Conservation (phyloP, 495 filamentous ascomycete genomes). For the Annulohypoxylon nitens region DNA sequence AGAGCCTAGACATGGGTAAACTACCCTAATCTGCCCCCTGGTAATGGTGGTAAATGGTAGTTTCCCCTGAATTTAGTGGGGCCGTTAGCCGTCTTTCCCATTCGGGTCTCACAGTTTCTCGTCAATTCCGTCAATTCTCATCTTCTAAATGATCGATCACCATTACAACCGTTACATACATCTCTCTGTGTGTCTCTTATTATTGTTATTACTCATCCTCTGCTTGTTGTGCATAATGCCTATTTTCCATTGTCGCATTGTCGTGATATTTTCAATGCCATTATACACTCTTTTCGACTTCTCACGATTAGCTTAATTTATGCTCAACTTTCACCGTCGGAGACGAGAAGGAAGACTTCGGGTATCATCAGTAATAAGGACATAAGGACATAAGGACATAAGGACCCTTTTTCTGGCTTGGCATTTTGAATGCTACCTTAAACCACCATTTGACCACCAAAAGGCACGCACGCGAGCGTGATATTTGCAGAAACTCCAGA, state of each 20-base stretch:
- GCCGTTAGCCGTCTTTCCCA: conserved; percentile 21
- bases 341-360: conserved; percentile 25
- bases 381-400: not conserved
- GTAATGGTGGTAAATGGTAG: not conserved
- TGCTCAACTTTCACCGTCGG: conserved; percentile 25
- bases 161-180: conserved; percentile 4
- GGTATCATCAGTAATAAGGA: conserved; percentile 33
- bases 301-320: conserved; percentile 23
- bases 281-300: conserved; percentile 21
- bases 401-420: conserved; percentile 33
- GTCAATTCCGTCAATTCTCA: conserved; percentile 30
- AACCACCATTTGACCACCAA: not conserved
- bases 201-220: conserved; percentile 10
- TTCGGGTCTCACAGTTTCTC: conserved; percentile 22
- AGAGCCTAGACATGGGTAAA: not conserved
- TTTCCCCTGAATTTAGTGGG: conserved; percentile 44
- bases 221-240: conserved; percentile 37
- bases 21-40: conserved; percentile 21
- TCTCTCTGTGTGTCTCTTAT: not conserved
- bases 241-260: conserved; percentile 20
- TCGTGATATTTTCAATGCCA: conserved; percentile 37
- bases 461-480: conserved; percentile 19
- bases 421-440: conserved; percentile 37
- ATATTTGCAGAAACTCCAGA: conserved; percentile 16
- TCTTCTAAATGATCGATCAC: conserved; percentile 22